Evolutionary conservation across 202 grass and related monocot genomes (phyloP), one percentile per base, ranked within the genome.

Genomic region (Schoenoplectus tabernaemontani): DNA sequence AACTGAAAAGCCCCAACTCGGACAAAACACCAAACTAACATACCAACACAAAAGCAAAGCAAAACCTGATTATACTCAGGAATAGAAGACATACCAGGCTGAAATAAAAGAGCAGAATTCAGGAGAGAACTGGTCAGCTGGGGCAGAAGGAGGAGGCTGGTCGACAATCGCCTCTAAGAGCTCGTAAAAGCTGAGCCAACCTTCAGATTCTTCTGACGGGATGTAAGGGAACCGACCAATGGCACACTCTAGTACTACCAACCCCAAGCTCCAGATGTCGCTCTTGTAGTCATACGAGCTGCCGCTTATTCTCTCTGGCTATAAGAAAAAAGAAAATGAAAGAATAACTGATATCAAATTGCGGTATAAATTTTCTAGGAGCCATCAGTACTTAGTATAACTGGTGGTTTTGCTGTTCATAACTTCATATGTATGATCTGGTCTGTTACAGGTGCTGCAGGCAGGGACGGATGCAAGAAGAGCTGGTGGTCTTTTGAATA

Each of bases 221-320:
- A 85, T 86, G 73, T 99, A 99, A 19, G 96, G 96, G 74, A 99
- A 99, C 42, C 92, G 84, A 1, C 96, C 96, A 75, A 95, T 93
- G 9, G 96, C 96, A 83, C 92, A 99, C 67, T 99, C 96, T 38
- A 99, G 92, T 70, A 99, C 94, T 74, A 99, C 96, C 83, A 95
- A 90, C 12, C 90, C 96, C 83, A 99, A 89, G 90, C 92, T 99
- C 96, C 96, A 99, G 81, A 99, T 89, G 72, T 99, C 96, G 71
- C 96, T 95, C 73, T 99, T 99, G 80, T 96, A 96, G 72, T 99
- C 92, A 78, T 99, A 99, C 2, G 92, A 89, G 60, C 91, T 92
- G 62, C 96, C 96, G 63, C 90, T 99, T 42, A 99, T 99, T 30
- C 90, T 73, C 64, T 99, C 96, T 77, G 92, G 96, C 91, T 98